phyloP scores from a whole-genome alignment of 331 rosid species.

The Acacia concinna region DNA sequence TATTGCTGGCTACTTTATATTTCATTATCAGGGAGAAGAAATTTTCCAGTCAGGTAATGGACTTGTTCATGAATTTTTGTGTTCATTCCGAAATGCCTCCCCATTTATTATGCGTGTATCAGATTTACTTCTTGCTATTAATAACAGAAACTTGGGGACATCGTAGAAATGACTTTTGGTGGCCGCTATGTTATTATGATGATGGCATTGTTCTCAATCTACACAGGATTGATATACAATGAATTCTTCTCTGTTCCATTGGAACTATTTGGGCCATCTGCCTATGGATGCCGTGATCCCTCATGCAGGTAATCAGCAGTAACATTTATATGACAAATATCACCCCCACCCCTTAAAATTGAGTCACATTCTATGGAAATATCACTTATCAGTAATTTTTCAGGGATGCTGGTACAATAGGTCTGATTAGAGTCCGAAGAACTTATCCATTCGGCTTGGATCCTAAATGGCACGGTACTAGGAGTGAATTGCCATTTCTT shows the following conservation, averaged over 20 bases:
- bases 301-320: conserved; percentile 55
- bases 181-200: conserved; percentile 66
- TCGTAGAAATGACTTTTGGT: conserved; percentile 75
- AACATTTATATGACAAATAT: conserved; percentile 3
- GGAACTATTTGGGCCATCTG: conserved; percentile 67
- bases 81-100: background rate
- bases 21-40: conserved; percentile 59
- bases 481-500: conserved; percentile 94
- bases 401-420: conserved; percentile 63
- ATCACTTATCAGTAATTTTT: conserved; percentile 11
- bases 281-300: conserved; percentile 64
- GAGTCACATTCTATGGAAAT: background rate
- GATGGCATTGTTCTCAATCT: conserved; percentile 83
- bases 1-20: conserved; percentile 64
- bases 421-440: conserved; percentile 67
- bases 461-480: conserved; percentile 93
- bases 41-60: conserved; percentile 56
- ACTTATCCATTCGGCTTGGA: conserved; percentile 95
- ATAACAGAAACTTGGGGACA: conserved; percentile 80
- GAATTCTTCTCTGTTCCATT: conserved; percentile 78
- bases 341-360: background rate
- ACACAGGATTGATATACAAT: conserved; percentile 74
- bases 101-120: conserved; percentile 20
- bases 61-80: conserved; percentile 19
- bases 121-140: conserved; percentile 43